Percentiles rank a stretch among this genome's conserved stretches.
phyloP scores from a whole-genome alignment of 2,329 filamentous ascomycete genomes.

The Aspergillus jensenii region DNA sequence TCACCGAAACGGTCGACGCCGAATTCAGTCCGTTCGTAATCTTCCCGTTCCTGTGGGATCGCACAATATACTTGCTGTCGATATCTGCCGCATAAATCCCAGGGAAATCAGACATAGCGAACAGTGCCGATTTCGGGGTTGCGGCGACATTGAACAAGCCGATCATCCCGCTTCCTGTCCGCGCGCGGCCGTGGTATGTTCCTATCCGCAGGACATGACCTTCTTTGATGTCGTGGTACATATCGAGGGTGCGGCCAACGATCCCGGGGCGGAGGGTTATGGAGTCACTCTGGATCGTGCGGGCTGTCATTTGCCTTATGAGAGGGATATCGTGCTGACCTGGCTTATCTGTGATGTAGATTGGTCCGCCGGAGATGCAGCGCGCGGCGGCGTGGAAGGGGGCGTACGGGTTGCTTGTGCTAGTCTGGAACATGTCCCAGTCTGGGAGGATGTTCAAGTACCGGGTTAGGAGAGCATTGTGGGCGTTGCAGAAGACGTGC shows the following conservation, averaged over 20 bases:
- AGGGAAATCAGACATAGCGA: conserved; percentile 71
- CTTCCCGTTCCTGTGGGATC: conserved; percentile 67
- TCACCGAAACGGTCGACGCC: conserved; percentile 58
- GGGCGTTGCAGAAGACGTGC: conserved; percentile 93
- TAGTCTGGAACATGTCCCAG: conserved; percentile 74
- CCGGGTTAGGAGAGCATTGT: conserved; percentile 79
- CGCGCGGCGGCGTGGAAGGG: conserved; percentile 86
- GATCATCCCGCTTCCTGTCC: conserved; percentile 72
- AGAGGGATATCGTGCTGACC: conserved; percentile 75
- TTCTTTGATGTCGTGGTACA: conserved; percentile 76
- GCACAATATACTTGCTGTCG: conserved; percentile 64
- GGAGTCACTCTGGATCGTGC: conserved; percentile 69
- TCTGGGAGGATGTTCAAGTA: conserved; percentile 86
- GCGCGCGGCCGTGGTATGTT: conserved; percentile 69
- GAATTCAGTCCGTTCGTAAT: conserved; percentile 48
- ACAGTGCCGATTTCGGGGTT: conserved; percentile 63
- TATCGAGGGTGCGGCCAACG: conserved; percentile 68
- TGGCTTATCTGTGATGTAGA: conserved; percentile 91
- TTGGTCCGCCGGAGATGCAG: conserved; percentile 84
- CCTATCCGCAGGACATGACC: conserved; percentile 72
- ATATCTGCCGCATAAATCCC: conserved; percentile 57
- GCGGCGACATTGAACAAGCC: conserved; percentile 80
- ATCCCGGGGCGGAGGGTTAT: conserved; percentile 78
- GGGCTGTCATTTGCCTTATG: conserved; percentile 77
- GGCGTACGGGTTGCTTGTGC: conserved; percentile 60